A percentile compares a stretch with the other conserved stretches of the same genome.
Conservation (phyloP, 768 basidiomycete species). For the Guyanaporus albipodus region DNA sequence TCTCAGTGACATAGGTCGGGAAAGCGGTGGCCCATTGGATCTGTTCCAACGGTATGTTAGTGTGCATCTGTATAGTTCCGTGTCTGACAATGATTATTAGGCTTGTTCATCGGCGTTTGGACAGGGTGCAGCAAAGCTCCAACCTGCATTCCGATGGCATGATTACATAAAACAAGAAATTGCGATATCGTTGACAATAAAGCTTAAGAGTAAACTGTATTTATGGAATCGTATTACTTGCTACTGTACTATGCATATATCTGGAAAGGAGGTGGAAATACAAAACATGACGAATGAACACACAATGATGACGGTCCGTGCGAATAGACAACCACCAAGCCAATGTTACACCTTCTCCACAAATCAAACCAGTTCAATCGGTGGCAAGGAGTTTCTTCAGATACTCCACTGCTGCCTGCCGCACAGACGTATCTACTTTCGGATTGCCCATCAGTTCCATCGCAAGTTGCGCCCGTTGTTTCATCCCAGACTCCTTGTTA, state of each 20-base stretch:
- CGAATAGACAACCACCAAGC: slow-evolving; percentile 3
- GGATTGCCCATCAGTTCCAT: slow-evolving; percentile 62
- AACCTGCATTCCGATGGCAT: slow-evolving; percentile 17
- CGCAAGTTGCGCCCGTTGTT: slow-evolving; percentile 63
- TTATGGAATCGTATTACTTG: slow-evolving; percentile 7
- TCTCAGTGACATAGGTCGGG: background rate
- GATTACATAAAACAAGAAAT: slow-evolving; percentile 19
- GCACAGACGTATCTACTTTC: slow-evolving; percentile 54
- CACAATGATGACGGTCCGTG: slow-evolving; percentile 11
- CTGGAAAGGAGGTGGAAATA: background rate
- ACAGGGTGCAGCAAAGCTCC: slow-evolving; percentile 1
- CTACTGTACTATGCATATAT: slow-evolving; percentile 7
- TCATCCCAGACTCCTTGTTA: slow-evolving; percentile 48
- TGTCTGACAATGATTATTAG: slow-evolving; percentile 12
- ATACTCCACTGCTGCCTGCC: slow-evolving; percentile 67
- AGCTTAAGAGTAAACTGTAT: background rate
- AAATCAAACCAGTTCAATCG: slow-evolving; percentile 26
- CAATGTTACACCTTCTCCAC: slow-evolving; percentile 1
- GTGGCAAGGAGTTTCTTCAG: slow-evolving; percentile 58
- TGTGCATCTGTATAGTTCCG: no score
- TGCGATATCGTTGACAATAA: no score
- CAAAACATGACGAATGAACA: slow-evolving; percentile 7
- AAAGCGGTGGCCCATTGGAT: slow-evolving; percentile 23
- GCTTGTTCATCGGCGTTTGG: slow-evolving; percentile 25
- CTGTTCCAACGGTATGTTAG: slow-evolving; percentile 30